phyloP scores from a whole-genome alignment of 306 rosid species.

The Cicer yamashitae region DNA sequence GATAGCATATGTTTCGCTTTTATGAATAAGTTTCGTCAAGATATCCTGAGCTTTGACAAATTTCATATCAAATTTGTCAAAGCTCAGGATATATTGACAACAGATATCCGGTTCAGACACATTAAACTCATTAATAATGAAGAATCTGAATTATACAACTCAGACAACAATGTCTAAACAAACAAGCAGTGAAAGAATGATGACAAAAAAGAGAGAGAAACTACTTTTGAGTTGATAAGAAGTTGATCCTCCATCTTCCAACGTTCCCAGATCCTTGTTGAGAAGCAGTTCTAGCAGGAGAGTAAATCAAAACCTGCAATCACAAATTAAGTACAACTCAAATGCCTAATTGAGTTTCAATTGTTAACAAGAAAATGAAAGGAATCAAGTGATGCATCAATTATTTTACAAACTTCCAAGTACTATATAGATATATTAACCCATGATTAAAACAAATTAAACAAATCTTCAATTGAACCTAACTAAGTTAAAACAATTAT shows the following conservation, averaged over 20 bases:
- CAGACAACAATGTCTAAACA: constrained; percentile 13
- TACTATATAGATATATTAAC: not conserved
- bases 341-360: constrained; percentile 28
- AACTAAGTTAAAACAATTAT: not conserved
- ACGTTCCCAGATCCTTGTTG: constrained; percentile 99
- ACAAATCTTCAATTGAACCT: not conserved
- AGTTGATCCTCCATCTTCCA: constrained; percentile 96
- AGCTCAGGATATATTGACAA: constrained; percentile 2
- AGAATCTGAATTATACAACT: constrained; percentile 23
- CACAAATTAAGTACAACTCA: constrained; percentile 27
- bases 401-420: constrained; percentile 19
- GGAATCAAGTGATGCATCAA: constrained; percentile 33
- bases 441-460: not conserved
- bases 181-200: constrained; percentile 7
- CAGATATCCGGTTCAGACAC: constrained; percentile 31
- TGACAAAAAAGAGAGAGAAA: constrained; percentile 19
- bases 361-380: not conserved
- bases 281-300: constrained; percentile 95
- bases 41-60: too few relatives aligned
- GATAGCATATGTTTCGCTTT: not conserved
- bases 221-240: constrained; percentile 91
- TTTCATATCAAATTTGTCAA: constrained; percentile 18
- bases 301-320: constrained; percentile 84
- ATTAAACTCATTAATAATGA: constrained; percentile 22
- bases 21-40: not conserved